These are phyloP conservation scores for Silene latifolia DNA, from an alignment of 148 eudicot genomes.

Conservation along the genomic window DNA sequence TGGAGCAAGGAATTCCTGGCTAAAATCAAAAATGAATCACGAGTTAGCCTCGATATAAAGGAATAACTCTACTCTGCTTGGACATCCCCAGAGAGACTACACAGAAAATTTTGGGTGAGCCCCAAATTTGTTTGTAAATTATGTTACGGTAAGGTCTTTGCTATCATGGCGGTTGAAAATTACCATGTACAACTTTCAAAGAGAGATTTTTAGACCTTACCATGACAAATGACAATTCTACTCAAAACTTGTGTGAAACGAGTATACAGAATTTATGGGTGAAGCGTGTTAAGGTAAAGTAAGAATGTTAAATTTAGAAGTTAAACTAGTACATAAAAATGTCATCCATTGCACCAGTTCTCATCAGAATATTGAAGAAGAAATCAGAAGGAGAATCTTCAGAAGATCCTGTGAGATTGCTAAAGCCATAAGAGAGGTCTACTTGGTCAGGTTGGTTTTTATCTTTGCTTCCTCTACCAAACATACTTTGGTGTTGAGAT, in stretches of 20 bases:
- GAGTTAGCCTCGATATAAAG: background rate
- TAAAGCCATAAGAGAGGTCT: constrained; percentile 30
- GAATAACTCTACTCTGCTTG: background rate
- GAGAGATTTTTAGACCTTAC: background rate
- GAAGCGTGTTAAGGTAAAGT: background rate
- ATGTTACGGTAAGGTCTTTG: constrained; percentile 4
- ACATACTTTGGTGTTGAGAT: constrained; percentile 24
- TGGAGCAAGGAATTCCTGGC: constrained; percentile 57
- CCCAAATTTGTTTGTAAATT: background rate
- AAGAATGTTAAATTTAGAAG: constrained; percentile 34
- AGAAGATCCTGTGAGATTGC: constrained; percentile 21
- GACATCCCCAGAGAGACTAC: background rate
- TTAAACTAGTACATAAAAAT: constrained; percentile 55
- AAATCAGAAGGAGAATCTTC: constrained; percentile 25
- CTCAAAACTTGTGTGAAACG: background rate
- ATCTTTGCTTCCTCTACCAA: constrained; percentile 30
- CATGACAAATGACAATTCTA: background rate
- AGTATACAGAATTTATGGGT: background rate
- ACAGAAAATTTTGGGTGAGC: too few species aligned
- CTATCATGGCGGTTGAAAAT: background rate
- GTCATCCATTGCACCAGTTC: constrained; percentile 47
- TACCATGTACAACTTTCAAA: background rate
- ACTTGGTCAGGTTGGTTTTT: constrained; percentile 20
- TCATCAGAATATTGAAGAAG: constrained; percentile 31
- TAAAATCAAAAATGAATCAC: constrained; percentile 9